phyloP scores from a whole-genome alignment of 352 stramenopile genomes.

The Phytophthora multivora region DNA sequence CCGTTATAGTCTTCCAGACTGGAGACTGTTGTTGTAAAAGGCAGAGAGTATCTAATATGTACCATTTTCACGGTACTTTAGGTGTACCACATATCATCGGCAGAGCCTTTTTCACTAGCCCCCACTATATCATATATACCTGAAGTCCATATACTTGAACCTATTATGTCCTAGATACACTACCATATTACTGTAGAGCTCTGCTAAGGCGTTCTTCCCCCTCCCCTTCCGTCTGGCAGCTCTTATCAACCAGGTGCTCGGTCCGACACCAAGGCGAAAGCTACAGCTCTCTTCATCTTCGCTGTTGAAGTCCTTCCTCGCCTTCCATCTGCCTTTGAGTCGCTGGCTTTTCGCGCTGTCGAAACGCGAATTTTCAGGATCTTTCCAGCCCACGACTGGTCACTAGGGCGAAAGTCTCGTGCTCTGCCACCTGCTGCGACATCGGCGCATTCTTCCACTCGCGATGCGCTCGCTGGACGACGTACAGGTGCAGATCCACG shows the following conservation, averaged over 20 bases:
- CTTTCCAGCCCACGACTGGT: constrained; percentile 31
- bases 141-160: too few relatives aligned
- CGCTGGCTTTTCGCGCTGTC: constrained; percentile 10
- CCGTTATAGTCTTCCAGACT: background rate
- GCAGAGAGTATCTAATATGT: constrained; percentile 15
- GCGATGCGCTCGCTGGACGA: constrained; percentile 21
- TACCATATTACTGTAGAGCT: too few relatives aligned
- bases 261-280: constrained; percentile 2
- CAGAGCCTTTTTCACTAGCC: too few relatives aligned
- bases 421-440: constrained; percentile 2
- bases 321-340: background rate
- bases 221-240: background rate
- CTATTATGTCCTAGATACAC: too few relatives aligned
- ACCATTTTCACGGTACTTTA: background rate
- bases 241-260: constrained; percentile 14
- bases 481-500: constrained; percentile 11
- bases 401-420: background rate
- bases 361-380: constrained; percentile 19
- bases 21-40: background rate
- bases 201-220: background rate
- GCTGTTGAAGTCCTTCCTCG: background rate
- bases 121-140: too few relatives aligned
- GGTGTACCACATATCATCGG: too few relatives aligned
- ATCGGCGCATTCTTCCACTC: background rate
- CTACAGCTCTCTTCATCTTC: background rate